Evolutionary conservation across 2,329 filamentous ascomycete genomes (phyloP), one percentile per base, ranked within the genome.

Genomic region (Trichoderma semiorbis): DNA sequence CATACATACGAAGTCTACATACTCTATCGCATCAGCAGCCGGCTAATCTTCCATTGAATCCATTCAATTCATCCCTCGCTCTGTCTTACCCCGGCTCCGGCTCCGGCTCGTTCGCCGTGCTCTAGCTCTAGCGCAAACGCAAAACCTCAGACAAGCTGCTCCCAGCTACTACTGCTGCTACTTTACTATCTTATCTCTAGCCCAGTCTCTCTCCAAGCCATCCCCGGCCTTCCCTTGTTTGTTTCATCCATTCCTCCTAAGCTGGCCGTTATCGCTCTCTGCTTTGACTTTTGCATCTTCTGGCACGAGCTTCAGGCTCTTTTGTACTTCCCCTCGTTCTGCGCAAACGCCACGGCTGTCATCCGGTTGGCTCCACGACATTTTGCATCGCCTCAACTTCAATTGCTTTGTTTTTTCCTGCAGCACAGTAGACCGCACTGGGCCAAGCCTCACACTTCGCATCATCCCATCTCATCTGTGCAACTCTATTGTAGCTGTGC

Each of bases 391-490:
- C 26, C 10, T 34, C 32, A 34, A 34, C 32, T 26, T 34, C 12
- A 8, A 18, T 65, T 28, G 39, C 61, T 47, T 63, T n/a, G 61
- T 28, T 55, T 34, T 21, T 64, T 26, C 60, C 47, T 53, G n/a
- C 47, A 62, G 43, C 6, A 34, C 55, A 62, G 66, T 61, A 69
- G 57, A 60, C 53, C 24, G 34, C n/a, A 68, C 66, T 69, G 57
- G 57, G 57, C 28, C n/a, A 32, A 32, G 16, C 14, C 14, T 32
- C 30, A 10, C 57, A 32, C 57, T 60, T 39, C 8, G 12, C 39
- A 34, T 32, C 69, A 66, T 18, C 8, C 47, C 69, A 34, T 14
- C n/a, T 36, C 30, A 26, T 24, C 61, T 21, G 34, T 53, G 34
- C 63, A 28, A 26, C 47, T 47, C 36, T 61, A n/a, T 69, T 60